A percentile compares a stretch with the other conserved stretches of the same genome.
Evolutionary conservation across 2,329 filamentous ascomycete species (phyloP).

Genomic region (Colletotrichum gigasporum): DNA sequence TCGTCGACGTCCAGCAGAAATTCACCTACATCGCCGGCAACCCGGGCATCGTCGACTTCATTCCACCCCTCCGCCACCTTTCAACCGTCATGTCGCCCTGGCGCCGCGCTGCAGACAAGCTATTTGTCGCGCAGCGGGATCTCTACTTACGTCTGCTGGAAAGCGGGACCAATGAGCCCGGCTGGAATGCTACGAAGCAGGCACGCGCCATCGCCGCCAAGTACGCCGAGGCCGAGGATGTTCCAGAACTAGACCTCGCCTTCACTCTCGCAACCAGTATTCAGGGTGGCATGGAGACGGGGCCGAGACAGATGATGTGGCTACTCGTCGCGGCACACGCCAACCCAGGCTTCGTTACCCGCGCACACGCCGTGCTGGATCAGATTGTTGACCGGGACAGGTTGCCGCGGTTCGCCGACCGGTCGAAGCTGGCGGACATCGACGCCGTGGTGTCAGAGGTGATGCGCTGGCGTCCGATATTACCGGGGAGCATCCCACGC

Average conservation of each 20-base stretch:
- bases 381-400: constrained; percentile 49
- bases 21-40: constrained; percentile 37
- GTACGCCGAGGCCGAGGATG: constrained; percentile 34
- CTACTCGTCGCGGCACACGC: constrained; percentile 45
- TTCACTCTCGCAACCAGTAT: constrained; percentile 43
- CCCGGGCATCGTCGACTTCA: constrained; percentile 49
- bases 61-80: constrained; percentile 52
- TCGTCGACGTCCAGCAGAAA: constrained; percentile 37
- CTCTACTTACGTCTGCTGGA: constrained; percentile 40
- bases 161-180: constrained; percentile 31
- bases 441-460: constrained; percentile 52
- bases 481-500: constrained; percentile 48
- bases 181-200: constrained; percentile 44
- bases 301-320: constrained; percentile 40
- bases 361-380: constrained; percentile 52
- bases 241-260: constrained; percentile 42
- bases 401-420: constrained; percentile 49
- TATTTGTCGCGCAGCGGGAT: constrained; percentile 40
- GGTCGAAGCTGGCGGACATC: constrained; percentile 51
- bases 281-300: constrained; percentile 44
- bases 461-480: constrained; percentile 54
- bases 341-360: constrained; percentile 24
- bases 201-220: constrained; percentile 40
- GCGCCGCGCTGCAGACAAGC: constrained; percentile 42
- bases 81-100: constrained; percentile 47